phyloP scores from a whole-genome alignment of 371 early-diverging fungal species.

The Massospora cicadina region DNA sequence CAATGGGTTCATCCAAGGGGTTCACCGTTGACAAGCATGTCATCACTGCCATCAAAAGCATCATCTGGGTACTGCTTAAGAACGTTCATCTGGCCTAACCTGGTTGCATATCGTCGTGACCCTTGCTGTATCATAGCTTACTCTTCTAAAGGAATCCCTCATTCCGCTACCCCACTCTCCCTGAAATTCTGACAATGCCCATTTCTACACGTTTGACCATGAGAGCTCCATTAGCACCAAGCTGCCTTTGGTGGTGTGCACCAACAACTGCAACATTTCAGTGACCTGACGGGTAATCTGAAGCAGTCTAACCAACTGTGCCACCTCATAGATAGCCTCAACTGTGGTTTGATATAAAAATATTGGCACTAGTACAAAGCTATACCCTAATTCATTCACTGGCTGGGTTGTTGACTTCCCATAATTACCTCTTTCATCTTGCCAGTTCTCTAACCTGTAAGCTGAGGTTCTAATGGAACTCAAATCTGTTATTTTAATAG shows the following conservation, averaged over 20 bases:
- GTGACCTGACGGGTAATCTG: conserved; percentile 51
- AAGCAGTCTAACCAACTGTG: conserved; percentile 78
- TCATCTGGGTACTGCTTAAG: too few species aligned
- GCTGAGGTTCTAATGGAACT: too few species aligned
- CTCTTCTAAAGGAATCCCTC: conserved; percentile 33
- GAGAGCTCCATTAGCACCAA: conserved; percentile 44
- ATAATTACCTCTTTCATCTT: too few species aligned
- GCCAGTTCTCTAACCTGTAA: too few species aligned
- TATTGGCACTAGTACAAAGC: conserved; percentile 68
- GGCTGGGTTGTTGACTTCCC: conserved; percentile 63
- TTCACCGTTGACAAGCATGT: too few species aligned
- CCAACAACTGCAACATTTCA: conserved; percentile 41
- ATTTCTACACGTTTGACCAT: conserved; percentile 69
- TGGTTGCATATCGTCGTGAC: conserved; percentile 55
- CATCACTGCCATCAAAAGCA: too few species aligned
- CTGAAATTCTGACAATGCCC: conserved; percentile 37
- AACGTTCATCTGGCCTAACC: conserved; percentile 14
- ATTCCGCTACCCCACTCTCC: conserved; percentile 19
- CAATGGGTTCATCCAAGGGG: too few species aligned
- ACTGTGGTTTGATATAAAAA: conserved; percentile 52
- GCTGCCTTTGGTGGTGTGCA: conserved; percentile 39
- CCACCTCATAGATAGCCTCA: conserved; percentile 40
- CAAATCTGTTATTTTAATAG: too few species aligned
- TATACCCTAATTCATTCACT: conserved; percentile 31
- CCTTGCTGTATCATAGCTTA: conserved; percentile 37